A percentile compares a stretch with the other conserved stretches of the same genome.
Conservation (phyloP, 495 filamentous ascomycete species). For the Podospora pseudopauciseta region DNA sequence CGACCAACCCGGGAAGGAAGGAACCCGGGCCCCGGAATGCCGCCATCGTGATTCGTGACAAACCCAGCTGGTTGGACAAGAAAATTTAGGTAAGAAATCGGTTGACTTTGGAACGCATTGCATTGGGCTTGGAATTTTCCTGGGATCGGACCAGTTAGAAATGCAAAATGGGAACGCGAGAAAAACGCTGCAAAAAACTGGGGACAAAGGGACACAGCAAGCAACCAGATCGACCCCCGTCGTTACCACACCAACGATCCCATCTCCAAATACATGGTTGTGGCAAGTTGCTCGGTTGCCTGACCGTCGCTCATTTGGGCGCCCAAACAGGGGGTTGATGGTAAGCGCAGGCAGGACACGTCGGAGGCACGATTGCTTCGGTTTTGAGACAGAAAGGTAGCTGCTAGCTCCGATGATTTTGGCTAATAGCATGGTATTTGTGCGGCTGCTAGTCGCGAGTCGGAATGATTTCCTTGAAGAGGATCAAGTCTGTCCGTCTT, state of each 20-base stretch:
- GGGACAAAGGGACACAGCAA: not conserved
- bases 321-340: not conserved
- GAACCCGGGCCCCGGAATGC: not conserved
- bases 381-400: slow-evolving; percentile 6
- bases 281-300: not conserved
- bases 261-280: not conserved
- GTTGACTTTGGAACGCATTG: not conserved
- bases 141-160: not conserved
- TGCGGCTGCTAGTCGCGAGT: slow-evolving; percentile 11
- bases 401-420: slow-evolving; percentile 5
- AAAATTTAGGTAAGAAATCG: not conserved
- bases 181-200: not conserved
- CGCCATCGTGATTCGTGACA: not conserved
- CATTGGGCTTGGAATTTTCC: not conserved
- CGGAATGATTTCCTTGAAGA: slow-evolving; percentile 1
- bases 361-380: not conserved
- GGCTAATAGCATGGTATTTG: slow-evolving; percentile 9
- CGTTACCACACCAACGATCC: not conserved
- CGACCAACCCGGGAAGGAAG: not conserved
- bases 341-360: not conserved
- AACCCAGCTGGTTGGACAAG: not conserved
- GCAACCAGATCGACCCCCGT: not conserved
- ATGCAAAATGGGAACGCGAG: not conserved
- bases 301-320: not conserved
- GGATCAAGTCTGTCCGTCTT: slow-evolving; percentile 11